Evolutionary conservation across 73 alveolate species (phyloP).

Genomic region (Paramecium sonneborni): DNA sequence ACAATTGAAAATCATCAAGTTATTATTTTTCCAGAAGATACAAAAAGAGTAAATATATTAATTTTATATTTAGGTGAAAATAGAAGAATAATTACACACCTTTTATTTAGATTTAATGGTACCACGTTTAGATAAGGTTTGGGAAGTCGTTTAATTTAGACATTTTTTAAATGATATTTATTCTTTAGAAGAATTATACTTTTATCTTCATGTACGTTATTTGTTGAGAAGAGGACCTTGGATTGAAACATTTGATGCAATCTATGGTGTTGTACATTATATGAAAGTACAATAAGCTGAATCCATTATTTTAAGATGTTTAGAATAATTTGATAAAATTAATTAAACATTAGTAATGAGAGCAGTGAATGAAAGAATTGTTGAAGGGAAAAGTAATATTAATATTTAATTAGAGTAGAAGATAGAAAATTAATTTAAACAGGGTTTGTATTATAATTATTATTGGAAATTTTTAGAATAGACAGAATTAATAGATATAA

Average conservation of each 20-base stretch:
- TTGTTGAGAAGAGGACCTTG: slow-evolving; percentile 45
- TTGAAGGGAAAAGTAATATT: slow-evolving; percentile 47
- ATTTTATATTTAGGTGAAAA: background rate
- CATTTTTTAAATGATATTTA: slow-evolving; percentile 44
- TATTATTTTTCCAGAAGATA: slow-evolving; percentile 6
- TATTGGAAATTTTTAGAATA: slow-evolving; percentile 28
- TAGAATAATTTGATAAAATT: slow-evolving; percentile 27
- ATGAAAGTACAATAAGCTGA: slow-evolving; percentile 36
- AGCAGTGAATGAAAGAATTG: slow-evolving; percentile 7
- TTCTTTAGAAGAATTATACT: slow-evolving; percentile 22
- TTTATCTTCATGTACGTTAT: background rate
- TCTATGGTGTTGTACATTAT: slow-evolving; percentile 35
- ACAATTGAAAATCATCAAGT: slow-evolving; percentile 44
- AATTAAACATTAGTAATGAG: slow-evolving; percentile 28
- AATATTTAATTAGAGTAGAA: background rate
- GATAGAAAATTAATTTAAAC: slow-evolving; percentile 43
- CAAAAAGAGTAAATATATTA: slow-evolving; percentile 23
- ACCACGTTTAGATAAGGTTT: slow-evolving; percentile 41
- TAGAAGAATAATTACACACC: background rate
- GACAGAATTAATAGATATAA: slow-evolving; percentile 49
- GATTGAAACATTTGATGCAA: slow-evolving; percentile 38
- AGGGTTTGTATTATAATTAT: slow-evolving; percentile 24
- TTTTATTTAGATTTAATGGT: slow-evolving; percentile 37
- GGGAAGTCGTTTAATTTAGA: slow-evolving; percentile 45
- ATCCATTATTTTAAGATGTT: background rate